A percentile compares a stretch with the other conserved stretches of the same genome.
Evolutionary conservation across 176 grass and related monocot species (phyloP).

Genomic region (Musa schizocarpa): DNA sequence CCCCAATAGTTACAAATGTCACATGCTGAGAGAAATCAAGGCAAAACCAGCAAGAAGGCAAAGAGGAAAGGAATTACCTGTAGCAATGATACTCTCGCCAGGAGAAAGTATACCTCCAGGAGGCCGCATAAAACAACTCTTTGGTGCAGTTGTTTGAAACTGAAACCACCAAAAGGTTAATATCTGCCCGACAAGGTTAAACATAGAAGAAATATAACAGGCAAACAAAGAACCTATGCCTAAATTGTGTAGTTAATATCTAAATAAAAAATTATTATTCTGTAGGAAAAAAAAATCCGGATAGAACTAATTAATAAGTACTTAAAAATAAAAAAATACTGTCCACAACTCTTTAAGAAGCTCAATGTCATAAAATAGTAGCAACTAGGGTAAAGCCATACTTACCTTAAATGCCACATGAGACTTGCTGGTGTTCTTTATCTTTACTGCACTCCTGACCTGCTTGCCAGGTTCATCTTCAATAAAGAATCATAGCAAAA

Average conservation of each 20-base stretch:
- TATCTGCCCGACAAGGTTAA: too few relatives aligned
- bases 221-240: too few relatives aligned
- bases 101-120: conserved; percentile 79
- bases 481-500: neutral
- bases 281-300: too few relatives aligned
- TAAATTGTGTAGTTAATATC: too few relatives aligned
- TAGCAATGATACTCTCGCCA: conserved; percentile 79
- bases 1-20: too few relatives aligned
- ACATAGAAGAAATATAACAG: too few relatives aligned
- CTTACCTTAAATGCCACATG: conserved; percentile 88
- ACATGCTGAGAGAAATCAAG: neutral
- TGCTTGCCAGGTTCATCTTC: conserved; percentile 90
- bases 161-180: conserved; percentile 7
- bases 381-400: neutral
- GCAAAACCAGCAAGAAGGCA: neutral
- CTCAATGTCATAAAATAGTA: neutral
- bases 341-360: too few relatives aligned
- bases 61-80: conserved; percentile 37
- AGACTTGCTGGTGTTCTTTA: conserved; percentile 93
- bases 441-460: conserved; percentile 65
- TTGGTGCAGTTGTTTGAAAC: conserved; percentile 97
- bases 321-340: too few relatives aligned
- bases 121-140: conserved; percentile 95
- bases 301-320: too few relatives aligned
- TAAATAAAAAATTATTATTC: too few relatives aligned